These are phyloP conservation scores for Alternaria sp. DNA, from an alignment of 2,329 filamentous ascomycete species.

Conservation along the genomic window DNA sequence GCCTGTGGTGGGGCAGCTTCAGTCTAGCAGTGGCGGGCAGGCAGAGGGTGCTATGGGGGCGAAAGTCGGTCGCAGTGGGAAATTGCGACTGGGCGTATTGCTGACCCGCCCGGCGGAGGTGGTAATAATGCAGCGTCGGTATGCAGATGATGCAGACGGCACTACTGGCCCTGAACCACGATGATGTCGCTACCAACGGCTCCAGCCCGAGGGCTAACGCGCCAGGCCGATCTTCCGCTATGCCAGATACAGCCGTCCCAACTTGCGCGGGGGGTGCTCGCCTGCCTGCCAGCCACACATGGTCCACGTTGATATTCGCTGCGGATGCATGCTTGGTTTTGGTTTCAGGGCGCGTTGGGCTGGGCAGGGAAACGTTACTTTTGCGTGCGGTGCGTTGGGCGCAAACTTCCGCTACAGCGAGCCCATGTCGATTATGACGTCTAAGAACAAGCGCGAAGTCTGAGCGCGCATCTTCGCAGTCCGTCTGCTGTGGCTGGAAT, in stretches of 20 bases:
- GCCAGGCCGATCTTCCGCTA: slow-evolving; percentile 11
- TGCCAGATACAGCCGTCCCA: slow-evolving; percentile 8
- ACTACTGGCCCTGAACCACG: neutral
- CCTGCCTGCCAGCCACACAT: neutral
- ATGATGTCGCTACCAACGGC: slow-evolving; percentile 14
- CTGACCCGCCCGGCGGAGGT: neutral
- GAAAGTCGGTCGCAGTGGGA: neutral
- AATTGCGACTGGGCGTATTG: neutral
- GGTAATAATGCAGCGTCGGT: neutral
- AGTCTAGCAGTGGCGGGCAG: neutral
- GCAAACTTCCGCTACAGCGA: neutral
- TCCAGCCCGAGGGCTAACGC: slow-evolving; percentile 1
- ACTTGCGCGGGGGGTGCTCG: neutral
- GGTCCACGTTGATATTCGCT: neutral
- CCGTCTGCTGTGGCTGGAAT: slow-evolving; percentile 12
- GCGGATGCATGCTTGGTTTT: neutral
- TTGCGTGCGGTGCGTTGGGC: neutral
- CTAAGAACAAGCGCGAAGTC: slow-evolving; percentile 10
- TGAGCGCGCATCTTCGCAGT: slow-evolving; percentile 9
- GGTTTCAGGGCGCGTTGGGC: neutral
- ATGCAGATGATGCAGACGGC: neutral
- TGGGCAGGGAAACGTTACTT: neutral
- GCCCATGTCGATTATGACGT: slow-evolving; percentile 8
- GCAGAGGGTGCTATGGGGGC: neutral
- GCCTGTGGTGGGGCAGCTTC: slow-evolving; percentile 12